phyloP scores from a whole-genome alignment of 306 rosid species.

The Rosa chinensis region DNA sequence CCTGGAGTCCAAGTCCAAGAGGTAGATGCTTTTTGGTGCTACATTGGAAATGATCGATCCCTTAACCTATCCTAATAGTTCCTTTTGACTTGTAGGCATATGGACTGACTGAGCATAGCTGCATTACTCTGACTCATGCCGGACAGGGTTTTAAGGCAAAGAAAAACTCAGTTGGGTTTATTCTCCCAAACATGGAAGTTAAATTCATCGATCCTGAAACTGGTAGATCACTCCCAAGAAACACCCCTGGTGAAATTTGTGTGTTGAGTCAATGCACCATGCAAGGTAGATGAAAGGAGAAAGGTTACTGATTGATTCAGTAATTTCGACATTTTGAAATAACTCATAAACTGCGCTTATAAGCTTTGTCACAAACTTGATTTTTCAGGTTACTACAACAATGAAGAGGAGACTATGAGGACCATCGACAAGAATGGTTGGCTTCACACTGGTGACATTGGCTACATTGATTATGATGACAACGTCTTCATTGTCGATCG shows the following conservation, averaged over 20 bases:
- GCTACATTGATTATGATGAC: constrained; percentile 77
- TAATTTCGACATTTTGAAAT: not conserved
- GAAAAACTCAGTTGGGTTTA: constrained; percentile 74
- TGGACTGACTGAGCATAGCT: constrained; percentile 94
- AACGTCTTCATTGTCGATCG: constrained; percentile 67
- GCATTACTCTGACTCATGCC: constrained; percentile 80
- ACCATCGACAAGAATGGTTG: constrained; percentile 79
- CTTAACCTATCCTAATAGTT: not conserved
- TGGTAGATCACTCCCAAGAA: constrained; percentile 68
- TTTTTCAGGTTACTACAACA: constrained; percentile 69
- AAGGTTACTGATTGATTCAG: not conserved
- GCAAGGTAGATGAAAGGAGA: constrained; percentile 51
- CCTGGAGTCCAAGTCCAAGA: constrained; percentile 79
- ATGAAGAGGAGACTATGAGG: constrained; percentile 67
- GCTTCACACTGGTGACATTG: constrained; percentile 92
- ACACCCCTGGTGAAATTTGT: constrained; percentile 81
- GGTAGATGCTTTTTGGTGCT: constrained; percentile 31
- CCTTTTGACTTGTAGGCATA: constrained; percentile 57
- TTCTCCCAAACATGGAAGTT: constrained; percentile 83
- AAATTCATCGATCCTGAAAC: constrained; percentile 84
- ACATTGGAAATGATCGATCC: not conserved
- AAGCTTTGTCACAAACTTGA: not conserved
- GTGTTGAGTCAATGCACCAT: constrained; percentile 88
- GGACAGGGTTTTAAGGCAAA: constrained; percentile 34
- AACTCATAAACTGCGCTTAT: not conserved